phyloP scores from a whole-genome alignment of 164 flowering plant genomes.

The Umbellularia californica region DNA sequence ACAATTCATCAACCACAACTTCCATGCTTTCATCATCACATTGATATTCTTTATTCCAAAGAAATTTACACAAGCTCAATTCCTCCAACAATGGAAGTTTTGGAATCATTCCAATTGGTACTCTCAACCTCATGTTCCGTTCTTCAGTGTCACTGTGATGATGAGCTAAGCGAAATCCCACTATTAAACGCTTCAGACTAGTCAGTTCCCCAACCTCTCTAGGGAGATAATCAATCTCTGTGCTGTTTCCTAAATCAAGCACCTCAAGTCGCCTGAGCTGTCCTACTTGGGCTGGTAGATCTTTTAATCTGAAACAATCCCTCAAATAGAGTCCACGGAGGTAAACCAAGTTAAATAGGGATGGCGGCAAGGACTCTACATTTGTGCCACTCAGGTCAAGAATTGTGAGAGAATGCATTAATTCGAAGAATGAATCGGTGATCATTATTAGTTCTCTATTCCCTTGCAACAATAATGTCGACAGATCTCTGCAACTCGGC shows the following conservation, averaged over 20 bases:
- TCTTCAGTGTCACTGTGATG: background rate
- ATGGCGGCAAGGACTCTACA: conserved; percentile 19
- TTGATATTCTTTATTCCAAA: background rate
- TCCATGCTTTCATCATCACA: conserved; percentile 4
- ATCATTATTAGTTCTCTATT: conserved; percentile 2
- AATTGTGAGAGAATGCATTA: conserved; percentile 17
- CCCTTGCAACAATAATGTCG: conserved; percentile 12
- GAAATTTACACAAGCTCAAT: background rate
- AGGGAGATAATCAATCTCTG: conserved; percentile 1
- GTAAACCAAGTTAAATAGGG: conserved; percentile 16
- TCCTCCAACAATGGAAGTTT: conserved; percentile 1
- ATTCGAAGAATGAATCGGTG: conserved; percentile 16
- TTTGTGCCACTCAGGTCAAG: conserved; percentile 18
- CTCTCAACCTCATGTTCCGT: background rate
- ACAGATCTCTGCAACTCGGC: conserved; percentile 15
- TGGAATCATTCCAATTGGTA: conserved; percentile 1
- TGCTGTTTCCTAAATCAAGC: background rate
- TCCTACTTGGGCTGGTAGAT: conserved; percentile 12
- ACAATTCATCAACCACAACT: conserved; percentile 6
- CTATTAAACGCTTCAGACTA: conserved; percentile 11
- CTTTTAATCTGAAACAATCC: background rate
- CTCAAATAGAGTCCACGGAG: conserved; percentile 7
- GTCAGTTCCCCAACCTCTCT: conserved; percentile 9
- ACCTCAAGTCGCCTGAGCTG: conserved; percentile 13
- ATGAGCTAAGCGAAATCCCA: background rate